A percentile compares a stretch with the other conserved stretches of the same genome.
These are phyloP conservation scores for Lentinula detonsa DNA, from an alignment of 768 basidiomycete species.

Conservation along the genomic window DNA sequence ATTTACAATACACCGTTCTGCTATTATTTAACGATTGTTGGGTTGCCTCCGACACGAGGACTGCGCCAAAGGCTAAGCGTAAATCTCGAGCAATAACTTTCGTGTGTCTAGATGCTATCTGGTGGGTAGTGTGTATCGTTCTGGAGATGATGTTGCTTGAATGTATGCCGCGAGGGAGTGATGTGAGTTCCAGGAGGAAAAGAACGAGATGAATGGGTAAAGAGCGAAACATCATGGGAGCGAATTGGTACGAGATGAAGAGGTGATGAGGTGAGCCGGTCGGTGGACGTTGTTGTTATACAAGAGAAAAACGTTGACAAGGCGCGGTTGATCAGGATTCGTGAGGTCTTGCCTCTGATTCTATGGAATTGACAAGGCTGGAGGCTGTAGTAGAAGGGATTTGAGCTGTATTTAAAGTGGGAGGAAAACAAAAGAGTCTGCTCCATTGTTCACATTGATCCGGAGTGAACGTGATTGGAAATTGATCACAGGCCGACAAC, in stretches of 20 bases:
- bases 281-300: neutral
- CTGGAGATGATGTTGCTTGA: slow-evolving; percentile 28
- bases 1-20: slow-evolving; percentile 41
- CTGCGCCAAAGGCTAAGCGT: slow-evolving; percentile 53
- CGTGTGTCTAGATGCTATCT: slow-evolving; percentile 51
- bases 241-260: slow-evolving; percentile 10
- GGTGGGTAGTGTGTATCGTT: slow-evolving; percentile 43
- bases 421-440: neutral
- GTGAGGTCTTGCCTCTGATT: neutral
- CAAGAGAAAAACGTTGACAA: neutral
- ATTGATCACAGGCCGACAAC: too few species aligned
- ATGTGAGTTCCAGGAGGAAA: slow-evolving; percentile 21
- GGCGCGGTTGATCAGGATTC: neutral
- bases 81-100: slow-evolving; percentile 62
- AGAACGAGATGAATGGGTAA: slow-evolving; percentile 30
- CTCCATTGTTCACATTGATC: neutral
- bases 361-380: neutral
- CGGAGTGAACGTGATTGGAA: neutral
- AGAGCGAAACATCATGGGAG: slow-evolving; percentile 20
- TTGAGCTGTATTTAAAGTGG: too few species aligned
- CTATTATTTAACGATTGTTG: slow-evolving; percentile 4
- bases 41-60: slow-evolving; percentile 30
- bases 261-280: neutral
- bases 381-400: neutral
- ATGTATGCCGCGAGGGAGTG: neutral